Conservation (phyloP, 306 rosid genomes). For the Rubus parviflorus region DNA sequence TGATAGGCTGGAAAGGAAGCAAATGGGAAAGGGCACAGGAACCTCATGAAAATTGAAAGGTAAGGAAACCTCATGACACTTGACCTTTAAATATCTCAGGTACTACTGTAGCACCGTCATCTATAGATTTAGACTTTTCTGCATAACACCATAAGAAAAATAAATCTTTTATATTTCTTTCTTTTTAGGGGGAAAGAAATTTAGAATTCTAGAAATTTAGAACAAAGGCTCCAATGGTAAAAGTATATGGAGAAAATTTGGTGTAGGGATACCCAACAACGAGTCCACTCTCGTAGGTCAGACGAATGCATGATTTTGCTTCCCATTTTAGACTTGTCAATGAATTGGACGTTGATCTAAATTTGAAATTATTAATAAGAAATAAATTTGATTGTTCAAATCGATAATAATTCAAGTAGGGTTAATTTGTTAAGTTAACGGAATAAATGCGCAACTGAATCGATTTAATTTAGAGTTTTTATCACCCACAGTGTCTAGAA, state of each 20-base stretch:
- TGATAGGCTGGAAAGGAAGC: slow-evolving; percentile 2
- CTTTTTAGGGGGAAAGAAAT: not conserved
- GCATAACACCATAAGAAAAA: not conserved
- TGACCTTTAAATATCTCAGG: not conserved
- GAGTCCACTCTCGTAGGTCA: not conserved
- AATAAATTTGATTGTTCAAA: no score
- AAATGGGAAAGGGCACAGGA: not conserved
- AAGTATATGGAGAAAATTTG: not conserved
- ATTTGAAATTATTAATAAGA: no score
- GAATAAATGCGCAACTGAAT: no score
- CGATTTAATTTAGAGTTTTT: no score
- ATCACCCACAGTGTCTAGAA: no score
- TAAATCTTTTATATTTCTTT: no score
- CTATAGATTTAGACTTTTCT: not conserved
- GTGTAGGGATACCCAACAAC: not conserved
- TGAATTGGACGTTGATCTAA: no score
- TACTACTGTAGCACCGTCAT: not conserved
- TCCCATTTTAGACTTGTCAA: no score
- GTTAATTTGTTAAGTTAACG: no score
- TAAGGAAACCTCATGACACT: not conserved
- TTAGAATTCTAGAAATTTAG: not conserved
- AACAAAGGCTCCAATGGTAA: not conserved
- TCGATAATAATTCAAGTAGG: no score
- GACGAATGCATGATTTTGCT: no score
- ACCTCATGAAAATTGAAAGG: not conserved